Base-by-base conservation (phyloP, 2,329 filamentous ascomycete genomes). In the Plectosphaerella sp. region DNA sequence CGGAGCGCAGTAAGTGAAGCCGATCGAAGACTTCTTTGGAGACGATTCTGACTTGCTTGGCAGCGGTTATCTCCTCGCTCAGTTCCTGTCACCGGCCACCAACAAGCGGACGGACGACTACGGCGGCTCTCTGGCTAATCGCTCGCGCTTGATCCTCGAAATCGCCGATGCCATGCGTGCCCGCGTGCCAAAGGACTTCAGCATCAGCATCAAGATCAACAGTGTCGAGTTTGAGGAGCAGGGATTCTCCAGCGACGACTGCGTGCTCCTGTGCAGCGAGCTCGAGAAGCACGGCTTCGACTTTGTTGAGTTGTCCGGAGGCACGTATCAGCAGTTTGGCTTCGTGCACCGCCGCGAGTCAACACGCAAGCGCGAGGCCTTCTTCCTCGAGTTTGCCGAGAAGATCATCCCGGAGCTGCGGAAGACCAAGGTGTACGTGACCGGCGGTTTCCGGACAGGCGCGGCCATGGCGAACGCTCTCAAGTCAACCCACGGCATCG, bases 311-410 rank as follows among this genome's bases (percentile, higher is more conserved):
- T 68, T 86, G 0, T 77, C 72, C 0, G 82, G 83, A 12, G 83
- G 83, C 8, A 86, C 81, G 0, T 84, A 83, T 59, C 76, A 86
- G 64, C 64, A 69, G 16, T 61, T 79, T 1, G 78, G 72, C 0
- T 81, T 83, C 55, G 58, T 58, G 2, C 77, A 82, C 61, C 71
- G 75, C 64, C 69, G 73, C 47, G 80, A 84, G 43, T 76, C 72
- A 15, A 83, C 79, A 5, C 72, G 70, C 64, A 76, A 77, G 65
- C 69, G 79, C 5, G 80, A 83, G 59, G 74, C 78, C 2, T 84
- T 82, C 71, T 85, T 84, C 71, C 61, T 84, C 45, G 79, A 83
- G 3, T 84, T 82, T 53, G 82, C 82, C 0, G 75, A 84, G 53
- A 59, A 65, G 55, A 75, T 86, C 61, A 66, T 76, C 22, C 68